Evolutionary conservation across 345 rosid species (phyloP).

Genomic region (Camelina laxa): DNA sequence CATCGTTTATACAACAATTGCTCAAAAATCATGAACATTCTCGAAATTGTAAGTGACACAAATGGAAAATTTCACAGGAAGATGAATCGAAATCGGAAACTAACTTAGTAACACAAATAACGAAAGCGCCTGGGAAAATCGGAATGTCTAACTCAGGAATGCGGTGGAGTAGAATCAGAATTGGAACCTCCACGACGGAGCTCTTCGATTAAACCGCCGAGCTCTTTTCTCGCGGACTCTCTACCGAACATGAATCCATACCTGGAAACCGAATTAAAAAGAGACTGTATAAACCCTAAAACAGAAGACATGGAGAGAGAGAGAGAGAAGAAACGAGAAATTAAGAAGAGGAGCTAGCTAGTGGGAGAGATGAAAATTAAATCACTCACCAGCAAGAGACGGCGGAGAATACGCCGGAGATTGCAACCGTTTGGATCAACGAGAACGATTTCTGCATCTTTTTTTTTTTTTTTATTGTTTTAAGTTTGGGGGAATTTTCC

Average conservation of each 20-base stretch:
- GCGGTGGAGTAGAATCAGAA: constrained; percentile 46
- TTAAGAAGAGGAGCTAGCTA: not conserved
- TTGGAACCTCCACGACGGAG: constrained; percentile 62
- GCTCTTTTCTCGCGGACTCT: constrained; percentile 88
- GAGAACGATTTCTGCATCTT: constrained; percentile 68
- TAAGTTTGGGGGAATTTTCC: not conserved
- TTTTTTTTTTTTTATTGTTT: no score
- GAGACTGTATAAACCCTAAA: constrained; percentile 22
- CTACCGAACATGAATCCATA: constrained; percentile 96
- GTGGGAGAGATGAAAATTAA: not conserved
- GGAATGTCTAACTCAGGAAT: constrained; percentile 46
- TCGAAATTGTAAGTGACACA: not conserved
- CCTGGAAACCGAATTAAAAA: constrained; percentile 45
- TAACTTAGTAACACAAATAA: constrained; percentile 29
- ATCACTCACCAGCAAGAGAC: constrained; percentile 64
- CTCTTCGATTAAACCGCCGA: constrained; percentile 71
- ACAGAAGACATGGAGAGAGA: not conserved
- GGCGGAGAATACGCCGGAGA: constrained; percentile 87
- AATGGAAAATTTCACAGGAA: not conserved
- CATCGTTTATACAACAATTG: constrained; percentile 26
- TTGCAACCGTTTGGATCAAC: constrained; percentile 72
- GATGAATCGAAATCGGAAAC: constrained; percentile 1
- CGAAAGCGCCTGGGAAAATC: constrained; percentile 12
- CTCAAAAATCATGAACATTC: constrained; percentile 21
- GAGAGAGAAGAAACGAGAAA: not conserved